A percentile compares a stretch with the other conserved stretches of the same genome.
phyloP scores from a whole-genome alignment of 148 eudicot genomes.

The Fagopyrum tataricum region DNA sequence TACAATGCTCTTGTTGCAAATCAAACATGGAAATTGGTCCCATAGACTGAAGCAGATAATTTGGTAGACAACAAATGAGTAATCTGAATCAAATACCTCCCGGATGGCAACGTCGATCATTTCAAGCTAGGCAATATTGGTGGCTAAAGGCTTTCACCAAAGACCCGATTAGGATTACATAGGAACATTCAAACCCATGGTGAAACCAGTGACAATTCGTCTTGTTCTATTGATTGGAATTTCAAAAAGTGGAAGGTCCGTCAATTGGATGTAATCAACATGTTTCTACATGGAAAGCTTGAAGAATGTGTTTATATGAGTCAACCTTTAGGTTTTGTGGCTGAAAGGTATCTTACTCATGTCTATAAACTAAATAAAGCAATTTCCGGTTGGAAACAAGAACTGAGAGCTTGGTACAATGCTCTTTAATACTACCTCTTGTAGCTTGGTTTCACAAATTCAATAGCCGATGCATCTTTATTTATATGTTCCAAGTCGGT shows the following conservation, averaged over 20 bases:
- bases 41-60: no score
- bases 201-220: neutral
- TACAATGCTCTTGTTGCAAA: neutral
- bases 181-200: neutral
- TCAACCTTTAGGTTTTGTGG: neutral
- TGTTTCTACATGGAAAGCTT: no score
- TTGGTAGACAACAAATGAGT: neutral
- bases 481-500: no score
- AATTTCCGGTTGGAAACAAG: neutral
- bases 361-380: neutral
- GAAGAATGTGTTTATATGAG: neutral
- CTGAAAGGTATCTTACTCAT: neutral
- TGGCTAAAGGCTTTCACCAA: neutral
- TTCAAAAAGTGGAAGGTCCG: no score
- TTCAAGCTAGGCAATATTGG: neutral
- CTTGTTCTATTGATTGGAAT: neutral
- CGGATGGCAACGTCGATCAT: neutral
- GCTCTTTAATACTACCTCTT: neutral
- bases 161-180: neutral
- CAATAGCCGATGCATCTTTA: neutral
- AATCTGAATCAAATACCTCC: neutral
- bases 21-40: neutral
- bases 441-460: neutral
- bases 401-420: neutral
- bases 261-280: no score